These are phyloP conservation scores for Limonium bicolor DNA, from an alignment of 148 eudicot genomes.

Conservation along the genomic window DNA sequence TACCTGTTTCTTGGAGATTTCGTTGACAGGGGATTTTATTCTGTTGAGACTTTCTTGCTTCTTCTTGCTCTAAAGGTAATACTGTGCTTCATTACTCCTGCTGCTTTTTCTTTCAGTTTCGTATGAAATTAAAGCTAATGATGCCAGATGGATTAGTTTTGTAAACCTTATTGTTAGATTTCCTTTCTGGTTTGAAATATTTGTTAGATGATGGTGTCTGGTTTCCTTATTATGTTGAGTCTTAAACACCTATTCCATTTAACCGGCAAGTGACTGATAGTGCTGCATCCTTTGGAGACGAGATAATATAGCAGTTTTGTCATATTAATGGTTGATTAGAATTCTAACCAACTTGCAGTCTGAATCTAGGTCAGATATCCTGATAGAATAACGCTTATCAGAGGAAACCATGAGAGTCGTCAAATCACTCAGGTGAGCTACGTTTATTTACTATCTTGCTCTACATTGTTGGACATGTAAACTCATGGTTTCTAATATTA, in stretches of 20 bases:
- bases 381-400: conserved; percentile 77
- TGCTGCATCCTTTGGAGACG: background rate
- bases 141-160: too few species aligned
- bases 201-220: too few species aligned
- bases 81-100: background rate
- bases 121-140: too few species aligned
- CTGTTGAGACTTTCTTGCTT: conserved; percentile 90
- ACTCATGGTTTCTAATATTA: conserved; percentile 11
- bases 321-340: background rate
- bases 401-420: conserved; percentile 98
- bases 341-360: conserved; percentile 9
- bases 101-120: too few species aligned
- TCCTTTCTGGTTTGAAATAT: too few species aligned
- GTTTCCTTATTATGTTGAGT: too few species aligned
- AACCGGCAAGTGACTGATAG: background rate
- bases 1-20: conserved; percentile 94
- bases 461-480: conserved; percentile 4
- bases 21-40: conserved; percentile 87
- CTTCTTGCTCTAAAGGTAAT: conserved; percentile 83
- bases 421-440: conserved; percentile 66
- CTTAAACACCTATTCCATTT: too few species aligned
- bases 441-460: conserved; percentile 3
- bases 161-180: too few species aligned
- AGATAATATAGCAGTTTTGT: background rate
- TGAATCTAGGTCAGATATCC: conserved; percentile 73